Conservation (phyloP, 2,329 filamentous ascomycete genomes). For the Sclerotiophoma versabilis region DNA sequence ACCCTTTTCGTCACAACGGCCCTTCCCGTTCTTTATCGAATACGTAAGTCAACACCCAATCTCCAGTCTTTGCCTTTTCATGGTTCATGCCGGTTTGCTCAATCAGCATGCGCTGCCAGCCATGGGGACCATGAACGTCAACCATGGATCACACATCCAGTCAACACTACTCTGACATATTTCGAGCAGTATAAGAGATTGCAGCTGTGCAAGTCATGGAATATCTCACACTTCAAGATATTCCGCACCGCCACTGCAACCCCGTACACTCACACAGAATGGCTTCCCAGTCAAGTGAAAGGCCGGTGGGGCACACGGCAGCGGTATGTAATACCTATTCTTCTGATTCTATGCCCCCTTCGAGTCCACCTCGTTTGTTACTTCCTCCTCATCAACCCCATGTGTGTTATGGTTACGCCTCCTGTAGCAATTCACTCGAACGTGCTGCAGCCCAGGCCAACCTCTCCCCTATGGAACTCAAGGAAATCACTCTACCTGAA, state of each 20-base stretch:
- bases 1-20: not conserved
- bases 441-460: not conserved
- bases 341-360: conserved; percentile 10
- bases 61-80: not conserved
- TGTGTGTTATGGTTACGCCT: not conserved
- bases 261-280: conserved; percentile 38
- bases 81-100: not conserved
- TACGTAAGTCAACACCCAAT: not conserved
- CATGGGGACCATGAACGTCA: not conserved
- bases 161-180: conserved; percentile 1
- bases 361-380: not conserved
- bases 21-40: not conserved
- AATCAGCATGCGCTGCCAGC: not conserved
- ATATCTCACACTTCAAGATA: conserved; percentile 50
- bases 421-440: not conserved
- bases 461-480: not conserved
- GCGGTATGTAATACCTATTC: conserved; percentile 36
- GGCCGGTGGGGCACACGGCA: conserved; percentile 33
- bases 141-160: conserved; percentile 6
- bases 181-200: conserved; percentile 18
- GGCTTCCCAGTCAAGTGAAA: conserved; percentile 35
- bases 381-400: conserved; percentile 8
- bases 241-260: conserved; percentile 44
- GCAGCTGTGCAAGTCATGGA: conserved; percentile 35
- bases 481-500: conserved; percentile 3